Base-by-base conservation (phyloP, 164 flowering plant genomes). In the Chimonanthus salicifolius region DNA sequence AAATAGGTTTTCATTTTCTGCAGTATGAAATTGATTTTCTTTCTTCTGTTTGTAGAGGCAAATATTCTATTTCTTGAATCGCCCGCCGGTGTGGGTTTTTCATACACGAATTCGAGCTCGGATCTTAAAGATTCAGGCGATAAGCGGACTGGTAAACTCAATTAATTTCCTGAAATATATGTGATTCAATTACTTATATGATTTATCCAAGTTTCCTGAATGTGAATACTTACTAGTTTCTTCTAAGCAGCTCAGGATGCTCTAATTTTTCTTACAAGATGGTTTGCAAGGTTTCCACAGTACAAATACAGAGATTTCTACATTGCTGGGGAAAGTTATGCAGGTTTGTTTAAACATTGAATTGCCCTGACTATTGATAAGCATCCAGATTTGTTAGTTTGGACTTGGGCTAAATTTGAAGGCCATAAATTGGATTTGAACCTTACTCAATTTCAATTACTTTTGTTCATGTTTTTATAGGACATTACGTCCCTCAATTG, bases 21-120 rank as follows among this genome's bases (percentile, higher is more conserved):
- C 11, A 54, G 60, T 7, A 54, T n/a, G n/a, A 66, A 5, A 1
- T 11, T 63, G 11, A 33, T 66, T 15, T 66, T 33, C 4, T 66
- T 66, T 66, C 6, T 15, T 65, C 7, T 66, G 4, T 6, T 66
- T 15, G 68, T 16, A 94, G 97, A 76, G 71, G 97, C 97, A 73
- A 94, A 92, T 79, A 58, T 94, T 73, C 86, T 94, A 6, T 94
- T 94, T 75, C 90, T 94, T 4, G 98, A 94, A 79, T 89, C 98
- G 3, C 98, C 98, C 3, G 95, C 90, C 45, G 98, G 97, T 0
- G 97, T 94, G 45, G 98, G 97, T 60, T 94, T 86, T 80, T 94
- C 98, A 0, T 92, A 91, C 80, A 86, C 97, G 46, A 94, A 94
- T 68, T 84, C 88, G 5, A 87, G 84, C 82, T 85, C 89, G 5